Conservation (phyloP, 2,329 filamentous ascomycete genomes). For the Neurospora sp. region DNA sequence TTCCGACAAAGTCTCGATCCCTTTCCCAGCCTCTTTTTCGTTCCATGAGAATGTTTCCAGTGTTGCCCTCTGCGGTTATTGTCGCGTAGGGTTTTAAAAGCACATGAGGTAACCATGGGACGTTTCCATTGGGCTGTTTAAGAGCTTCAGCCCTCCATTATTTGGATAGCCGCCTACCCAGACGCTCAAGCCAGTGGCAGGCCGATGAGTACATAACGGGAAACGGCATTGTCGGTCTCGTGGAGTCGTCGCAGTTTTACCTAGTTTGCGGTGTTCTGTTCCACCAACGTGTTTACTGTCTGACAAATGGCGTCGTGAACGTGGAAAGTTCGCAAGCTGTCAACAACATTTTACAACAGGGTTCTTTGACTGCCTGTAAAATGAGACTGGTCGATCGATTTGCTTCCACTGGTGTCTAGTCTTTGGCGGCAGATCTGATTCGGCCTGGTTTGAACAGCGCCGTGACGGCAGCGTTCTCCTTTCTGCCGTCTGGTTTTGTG, state of each 20-base stretch:
- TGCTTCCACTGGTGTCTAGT: neutral
- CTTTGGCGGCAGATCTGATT: neutral
- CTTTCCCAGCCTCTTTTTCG: constrained; percentile 16
- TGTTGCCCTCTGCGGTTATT: constrained; percentile 2
- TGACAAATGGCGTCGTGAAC: neutral
- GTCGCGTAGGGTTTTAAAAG: neutral
- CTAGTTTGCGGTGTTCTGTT: neutral
- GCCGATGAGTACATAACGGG: neutral
- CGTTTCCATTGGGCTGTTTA: constrained; percentile 17
- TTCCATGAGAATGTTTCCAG: neutral
- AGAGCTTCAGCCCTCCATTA: constrained; percentile 3
- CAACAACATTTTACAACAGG: neutral
- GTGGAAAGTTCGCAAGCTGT: neutral
- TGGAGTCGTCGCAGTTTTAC: neutral
- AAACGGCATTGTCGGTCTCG: neutral
- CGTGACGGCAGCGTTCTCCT: neutral
- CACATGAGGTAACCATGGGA: constrained; percentile 16
- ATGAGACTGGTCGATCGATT: neutral
- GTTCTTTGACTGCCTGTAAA: neutral
- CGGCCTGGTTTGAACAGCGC: neutral
- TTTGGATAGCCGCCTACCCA: constrained; percentile 11
- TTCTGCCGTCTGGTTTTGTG: neutral
- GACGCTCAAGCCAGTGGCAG: neutral
- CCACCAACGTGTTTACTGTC: neutral
- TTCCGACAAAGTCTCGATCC: constrained; percentile 1